Conservation (phyloP, 345 rosid species). For the Acer negundo region DNA sequence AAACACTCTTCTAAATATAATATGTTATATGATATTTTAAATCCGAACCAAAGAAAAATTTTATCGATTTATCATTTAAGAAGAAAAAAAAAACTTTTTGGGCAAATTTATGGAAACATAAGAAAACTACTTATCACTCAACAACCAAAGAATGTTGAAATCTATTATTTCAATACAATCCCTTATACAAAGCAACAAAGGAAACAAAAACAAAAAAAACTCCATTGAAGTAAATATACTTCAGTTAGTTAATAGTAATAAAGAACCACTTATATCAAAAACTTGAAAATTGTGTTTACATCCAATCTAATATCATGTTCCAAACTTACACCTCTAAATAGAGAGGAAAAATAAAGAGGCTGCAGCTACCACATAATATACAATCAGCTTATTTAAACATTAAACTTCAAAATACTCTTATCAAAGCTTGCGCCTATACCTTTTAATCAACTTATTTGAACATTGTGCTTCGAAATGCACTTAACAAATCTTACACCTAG, state of each 20-base stretch:
- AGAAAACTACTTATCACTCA: background rate
- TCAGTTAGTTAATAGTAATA: background rate
- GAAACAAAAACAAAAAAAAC: background rate
- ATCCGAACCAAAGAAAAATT: background rate
- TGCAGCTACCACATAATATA: background rate
- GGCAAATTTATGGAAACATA: constrained; percentile 3
- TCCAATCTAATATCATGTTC: background rate
- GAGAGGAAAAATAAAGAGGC: background rate
- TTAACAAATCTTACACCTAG: background rate
- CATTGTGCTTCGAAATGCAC: background rate
- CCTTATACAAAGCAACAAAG: background rate
- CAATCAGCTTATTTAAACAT: background rate
- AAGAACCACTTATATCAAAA: background rate
- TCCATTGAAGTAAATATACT: background rate
- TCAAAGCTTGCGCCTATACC: background rate
- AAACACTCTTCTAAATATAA: background rate
- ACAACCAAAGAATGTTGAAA: too few relatives aligned
- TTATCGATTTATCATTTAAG: background rate
- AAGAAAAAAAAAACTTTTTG: background rate
- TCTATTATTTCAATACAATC: background rate
- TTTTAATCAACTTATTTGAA: background rate
- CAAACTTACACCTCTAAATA: background rate
- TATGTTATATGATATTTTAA: background rate
- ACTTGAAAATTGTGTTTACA: background rate
- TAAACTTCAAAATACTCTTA: background rate